A percentile compares a stretch with the other conserved stretches of the same genome.
These are phyloP conservation scores for Euphorbia neoarborescens DNA, from an alignment of 441 rosid species.

Conservation along the genomic window DNA sequence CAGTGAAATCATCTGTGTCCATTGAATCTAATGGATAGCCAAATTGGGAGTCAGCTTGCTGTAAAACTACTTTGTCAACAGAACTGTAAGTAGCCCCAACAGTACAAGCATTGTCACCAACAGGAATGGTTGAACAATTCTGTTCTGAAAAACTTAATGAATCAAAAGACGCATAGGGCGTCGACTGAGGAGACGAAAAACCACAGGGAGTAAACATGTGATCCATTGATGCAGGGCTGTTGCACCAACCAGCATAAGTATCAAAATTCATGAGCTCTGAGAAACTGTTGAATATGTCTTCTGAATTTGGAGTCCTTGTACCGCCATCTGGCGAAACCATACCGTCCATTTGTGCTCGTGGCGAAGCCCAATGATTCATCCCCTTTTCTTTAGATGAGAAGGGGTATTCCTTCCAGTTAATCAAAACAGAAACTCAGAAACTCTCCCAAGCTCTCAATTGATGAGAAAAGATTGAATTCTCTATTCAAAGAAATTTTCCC, in stretches of 20 bases:
- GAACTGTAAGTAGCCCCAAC: conserved; percentile 31
- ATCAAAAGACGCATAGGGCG: conserved; percentile 36
- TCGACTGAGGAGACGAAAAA: conserved; percentile 30
- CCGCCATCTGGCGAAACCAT: conserved; percentile 21
- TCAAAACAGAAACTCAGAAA: conserved; percentile 11
- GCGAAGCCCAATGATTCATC: conserved; percentile 34
- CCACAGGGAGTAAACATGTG: conserved; percentile 41
- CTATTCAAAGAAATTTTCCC: conserved; percentile 15
- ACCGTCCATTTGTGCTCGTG: conserved; percentile 38
- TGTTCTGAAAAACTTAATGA: conserved; percentile 26
- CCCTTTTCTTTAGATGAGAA: conserved; percentile 50
- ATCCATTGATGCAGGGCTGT: conserved; percentile 44
- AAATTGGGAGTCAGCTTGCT: conserved; percentile 29
- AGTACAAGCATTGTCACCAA: conserved; percentile 23
- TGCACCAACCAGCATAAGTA: conserved; percentile 54
- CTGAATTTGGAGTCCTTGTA: conserved; percentile 31
- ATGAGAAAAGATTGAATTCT: conserved; percentile 17
- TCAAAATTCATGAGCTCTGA: conserved; percentile 60
- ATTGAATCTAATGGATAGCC: conserved; percentile 24
- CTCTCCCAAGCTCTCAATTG: conserved; percentile 13
- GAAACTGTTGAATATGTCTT: conserved; percentile 42
- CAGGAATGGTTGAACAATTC: conserved; percentile 26
- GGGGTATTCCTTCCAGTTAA: conserved; percentile 38
- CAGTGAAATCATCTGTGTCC: conserved; percentile 23
- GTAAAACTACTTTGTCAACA: conserved; percentile 37